phyloP scores from a whole-genome alignment of 129 eudicot genomes.

The Kitagawia praeruptora region DNA sequence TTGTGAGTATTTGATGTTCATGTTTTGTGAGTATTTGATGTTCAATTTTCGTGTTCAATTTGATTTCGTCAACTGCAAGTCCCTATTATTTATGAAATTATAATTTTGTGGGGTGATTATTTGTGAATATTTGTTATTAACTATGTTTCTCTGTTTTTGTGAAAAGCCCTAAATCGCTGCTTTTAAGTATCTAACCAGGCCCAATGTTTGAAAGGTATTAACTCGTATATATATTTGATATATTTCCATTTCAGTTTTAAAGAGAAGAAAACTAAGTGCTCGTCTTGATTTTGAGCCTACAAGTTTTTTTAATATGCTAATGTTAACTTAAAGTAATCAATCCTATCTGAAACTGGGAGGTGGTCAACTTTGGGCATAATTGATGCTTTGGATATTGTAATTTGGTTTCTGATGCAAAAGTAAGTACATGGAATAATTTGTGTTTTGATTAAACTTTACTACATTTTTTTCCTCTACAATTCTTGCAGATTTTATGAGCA shows the following conservation, averaged over 20 bases:
- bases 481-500: constrained; percentile 55
- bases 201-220: not conserved
- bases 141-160: not conserved
- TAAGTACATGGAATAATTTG: not conserved
- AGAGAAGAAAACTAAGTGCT: not conserved
- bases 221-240: not conserved
- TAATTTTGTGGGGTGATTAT: no score
- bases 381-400: not conserved
- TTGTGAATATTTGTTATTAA: no score
- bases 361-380: not conserved
- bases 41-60: no score
- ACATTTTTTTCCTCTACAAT: not conserved
- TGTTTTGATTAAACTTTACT: not conserved
- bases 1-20: no score
- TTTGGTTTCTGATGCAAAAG: not conserved
- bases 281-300: not conserved
- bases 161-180: not conserved
- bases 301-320: not conserved
- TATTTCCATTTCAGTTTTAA: not conserved
- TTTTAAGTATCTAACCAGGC: not conserved
- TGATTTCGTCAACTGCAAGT: no score
- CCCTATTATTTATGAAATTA: no score
- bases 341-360: not conserved
- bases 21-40: no score
- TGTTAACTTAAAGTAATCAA: not conserved